Conservation (phyloP, 225 moss, liverwort and hornwort genomes). For the Physcomitrellopsis africana region DNA sequence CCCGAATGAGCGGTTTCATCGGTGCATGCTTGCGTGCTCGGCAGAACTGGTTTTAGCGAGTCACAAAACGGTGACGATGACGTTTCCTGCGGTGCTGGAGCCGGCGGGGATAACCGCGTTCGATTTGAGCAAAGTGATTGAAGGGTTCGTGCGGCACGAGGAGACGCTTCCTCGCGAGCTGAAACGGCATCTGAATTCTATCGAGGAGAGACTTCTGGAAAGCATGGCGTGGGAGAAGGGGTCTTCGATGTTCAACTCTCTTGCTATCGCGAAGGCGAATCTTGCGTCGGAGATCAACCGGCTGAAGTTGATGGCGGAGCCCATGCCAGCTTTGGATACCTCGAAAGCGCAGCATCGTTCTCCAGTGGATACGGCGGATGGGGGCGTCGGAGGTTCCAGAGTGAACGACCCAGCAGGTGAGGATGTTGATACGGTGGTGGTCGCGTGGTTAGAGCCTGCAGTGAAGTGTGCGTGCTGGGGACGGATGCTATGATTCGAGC, state of each 20-base stretch:
- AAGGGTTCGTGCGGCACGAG: conserved; percentile 93
- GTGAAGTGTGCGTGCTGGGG: not conserved
- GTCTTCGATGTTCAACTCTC: conserved; percentile 88
- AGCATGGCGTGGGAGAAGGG: conserved; percentile 99
- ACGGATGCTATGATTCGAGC: not conserved
- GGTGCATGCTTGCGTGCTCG: conserved; percentile 98
- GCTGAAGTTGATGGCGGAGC: conserved; percentile 79
- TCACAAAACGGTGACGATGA: conserved; percentile 99
- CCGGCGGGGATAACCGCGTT: conserved; percentile 95
- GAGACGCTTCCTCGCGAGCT: conserved; percentile 94
- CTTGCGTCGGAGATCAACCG: conserved; percentile 68
- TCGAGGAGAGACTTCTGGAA: conserved; percentile 95
- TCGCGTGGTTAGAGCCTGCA: not conserved
- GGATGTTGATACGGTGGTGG: not conserved
- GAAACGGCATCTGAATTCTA: conserved; percentile 95
- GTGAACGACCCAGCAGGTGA: conserved; percentile 44
- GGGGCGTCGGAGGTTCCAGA: conserved; percentile 40
- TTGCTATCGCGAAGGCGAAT: conserved; percentile 77
- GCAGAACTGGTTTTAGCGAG: conserved; percentile 95
- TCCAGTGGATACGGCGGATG: conserved; percentile 40
- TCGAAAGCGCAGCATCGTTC: conserved; percentile 53
- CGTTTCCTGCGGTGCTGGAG: conserved; percentile 95
- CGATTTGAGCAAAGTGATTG: conserved; percentile 96
- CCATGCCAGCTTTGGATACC: conserved; percentile 81
- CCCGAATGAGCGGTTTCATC: conserved; percentile 93